Conservation (phyloP, 106 monocot genomes). For the Xerophyta viscosa region DNA sequence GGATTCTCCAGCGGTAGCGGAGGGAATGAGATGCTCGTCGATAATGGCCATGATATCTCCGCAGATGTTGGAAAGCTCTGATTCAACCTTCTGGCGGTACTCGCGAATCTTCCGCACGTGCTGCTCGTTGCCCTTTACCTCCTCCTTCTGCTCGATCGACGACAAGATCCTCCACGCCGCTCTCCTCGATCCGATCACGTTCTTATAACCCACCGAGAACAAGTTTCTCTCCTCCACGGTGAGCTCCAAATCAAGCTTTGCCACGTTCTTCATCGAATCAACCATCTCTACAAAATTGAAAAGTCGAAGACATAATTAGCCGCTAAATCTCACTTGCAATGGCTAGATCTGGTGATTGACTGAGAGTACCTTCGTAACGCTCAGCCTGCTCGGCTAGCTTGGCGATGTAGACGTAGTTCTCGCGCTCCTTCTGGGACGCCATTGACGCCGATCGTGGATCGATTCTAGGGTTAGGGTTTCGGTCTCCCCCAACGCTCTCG, state of each 20-base stretch:
- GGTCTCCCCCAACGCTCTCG: background rate
- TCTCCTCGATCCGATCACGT: too few relatives aligned
- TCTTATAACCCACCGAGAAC: too few relatives aligned
- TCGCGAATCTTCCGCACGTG: too few relatives aligned
- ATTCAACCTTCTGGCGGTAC: slow-evolving; percentile 32
- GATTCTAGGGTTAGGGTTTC: background rate
- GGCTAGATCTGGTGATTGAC: background rate
- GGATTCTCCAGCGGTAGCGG: slow-evolving; percentile 34
- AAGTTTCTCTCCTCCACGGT: too few relatives aligned
- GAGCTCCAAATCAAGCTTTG: too few relatives aligned
- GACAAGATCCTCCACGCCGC: too few relatives aligned
- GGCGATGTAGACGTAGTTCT: too few relatives aligned
- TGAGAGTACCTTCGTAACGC: too few relatives aligned
- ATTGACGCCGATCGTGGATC: background rate
- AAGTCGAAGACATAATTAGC: background rate
- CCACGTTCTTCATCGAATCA: slow-evolving; percentile 30
- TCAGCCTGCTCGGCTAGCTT: too few relatives aligned
- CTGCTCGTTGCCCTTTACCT: too few relatives aligned
- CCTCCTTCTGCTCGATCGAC: too few relatives aligned
- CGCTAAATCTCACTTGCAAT: too few relatives aligned
- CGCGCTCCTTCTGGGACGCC: slow-evolving; percentile 23
- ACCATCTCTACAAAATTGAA: slow-evolving; percentile 48
- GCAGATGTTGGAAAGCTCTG: slow-evolving; percentile 32
- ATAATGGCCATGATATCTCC: slow-evolving; percentile 46
- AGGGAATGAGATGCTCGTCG: slow-evolving; percentile 54